Base-by-base conservation (phyloP, 73 alveolate species). In the Stentor coeruleus region DNA sequence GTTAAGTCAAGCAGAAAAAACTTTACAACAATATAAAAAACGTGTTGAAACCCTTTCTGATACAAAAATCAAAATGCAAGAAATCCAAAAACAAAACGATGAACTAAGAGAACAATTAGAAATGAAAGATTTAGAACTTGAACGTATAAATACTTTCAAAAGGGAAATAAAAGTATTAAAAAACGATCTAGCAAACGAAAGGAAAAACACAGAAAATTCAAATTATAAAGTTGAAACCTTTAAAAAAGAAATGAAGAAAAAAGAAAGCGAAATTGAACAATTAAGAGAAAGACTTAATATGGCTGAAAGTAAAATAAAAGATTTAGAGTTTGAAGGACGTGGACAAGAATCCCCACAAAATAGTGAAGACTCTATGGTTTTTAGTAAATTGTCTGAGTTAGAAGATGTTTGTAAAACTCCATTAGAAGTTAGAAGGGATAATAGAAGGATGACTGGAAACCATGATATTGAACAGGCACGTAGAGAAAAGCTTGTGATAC, bases 251-350 rank as follows among this genome's bases (percentile, higher is more conserved):
- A 66, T 66, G n/a, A 66, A 66, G 41, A 20, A 66, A 31, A 20
- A 20, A 40, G 37, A 20, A 66, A 33, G 15, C 2, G 40, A 66
- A 66, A 20, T 20, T 31, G 26, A 66, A 28, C 49, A 66, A 1
- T 2, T 66, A 40, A 31, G 33, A 33, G 79, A 66, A 20, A 66
- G 33, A 31, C 79, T 66, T 20, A 66, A 33, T 33, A 28, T 26
- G n/a, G 79, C 79, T 0, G 79, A 66, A 31, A 66, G n/a, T 31
- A 66, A 33, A 40, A 66, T 66, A 15, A 20, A 33, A 40, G 79
- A 66, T 20, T 1, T 66, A 40, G 79, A 66, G 39, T 1, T 26
- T 49, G 66, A 49, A 49, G 20, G 66, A 49, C 66, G 20, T 49
- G 66, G 66, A 49, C 66, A 49, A 20, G 66, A 49, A 6, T 49